phyloP scores from a whole-genome alignment of 2,329 filamentous ascomycete species.

The Beauveria pseudobassiana region DNA sequence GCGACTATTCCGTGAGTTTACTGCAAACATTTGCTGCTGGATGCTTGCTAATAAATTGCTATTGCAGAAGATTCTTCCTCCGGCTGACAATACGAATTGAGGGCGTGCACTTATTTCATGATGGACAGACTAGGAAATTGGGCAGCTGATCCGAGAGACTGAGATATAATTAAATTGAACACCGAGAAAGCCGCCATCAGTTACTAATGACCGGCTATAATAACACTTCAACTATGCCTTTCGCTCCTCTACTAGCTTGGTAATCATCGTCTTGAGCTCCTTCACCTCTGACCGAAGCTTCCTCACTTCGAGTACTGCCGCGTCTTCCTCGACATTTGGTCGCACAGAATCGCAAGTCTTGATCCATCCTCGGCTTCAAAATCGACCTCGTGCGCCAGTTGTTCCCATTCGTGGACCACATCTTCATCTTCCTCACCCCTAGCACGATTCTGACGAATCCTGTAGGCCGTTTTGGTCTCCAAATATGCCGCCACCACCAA shows the following conservation, averaged over 20 bases:
- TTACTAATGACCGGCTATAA: too few species aligned
- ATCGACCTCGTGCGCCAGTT: slow-evolving; percentile 62
- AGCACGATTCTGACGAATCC: slow-evolving; percentile 65
- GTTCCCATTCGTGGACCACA: slow-evolving; percentile 86
- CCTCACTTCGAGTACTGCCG: slow-evolving; percentile 61
- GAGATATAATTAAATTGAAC: not conserved
- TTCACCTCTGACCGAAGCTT: slow-evolving; percentile 52
- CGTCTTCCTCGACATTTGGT: slow-evolving; percentile 76
- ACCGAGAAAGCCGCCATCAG: not conserved
- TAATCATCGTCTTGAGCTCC: slow-evolving; percentile 45
- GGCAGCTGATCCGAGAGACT: not conserved
- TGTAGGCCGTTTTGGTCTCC: slow-evolving; percentile 58
- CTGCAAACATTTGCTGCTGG: not conserved
- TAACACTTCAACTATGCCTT: not conserved
- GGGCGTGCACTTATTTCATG: not conserved
- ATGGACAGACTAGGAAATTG: not conserved
- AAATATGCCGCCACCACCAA: slow-evolving; percentile 69
- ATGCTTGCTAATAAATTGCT: not conserved
- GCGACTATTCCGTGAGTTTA: slow-evolving; percentile 57
- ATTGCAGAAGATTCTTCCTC: slow-evolving; percentile 2
- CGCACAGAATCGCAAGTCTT: slow-evolving; percentile 69
- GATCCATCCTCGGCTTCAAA: slow-evolving; percentile 77
- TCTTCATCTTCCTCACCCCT: slow-evolving; percentile 87
- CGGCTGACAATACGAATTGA: not conserved
- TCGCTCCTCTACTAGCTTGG: slow-evolving; percentile 18